phyloP scores from a whole-genome alignment of 345 rosid genomes.

The Cardamine chenopodiifolia region DNA sequence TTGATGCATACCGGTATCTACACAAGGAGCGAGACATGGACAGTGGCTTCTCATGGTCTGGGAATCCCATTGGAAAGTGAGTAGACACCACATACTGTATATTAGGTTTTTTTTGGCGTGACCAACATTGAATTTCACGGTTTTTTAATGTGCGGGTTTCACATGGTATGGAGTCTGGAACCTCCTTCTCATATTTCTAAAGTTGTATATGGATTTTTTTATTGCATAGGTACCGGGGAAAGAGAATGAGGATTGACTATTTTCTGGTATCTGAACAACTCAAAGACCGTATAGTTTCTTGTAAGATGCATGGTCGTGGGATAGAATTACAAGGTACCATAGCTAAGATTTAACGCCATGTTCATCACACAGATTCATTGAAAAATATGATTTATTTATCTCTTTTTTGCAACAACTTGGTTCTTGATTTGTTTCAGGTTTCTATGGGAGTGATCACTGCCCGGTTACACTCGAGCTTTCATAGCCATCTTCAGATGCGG shows the following conservation, averaged over 20 bases:
- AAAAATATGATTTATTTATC: background rate
- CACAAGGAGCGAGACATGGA: constrained; percentile 91
- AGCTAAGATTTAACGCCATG: background rate
- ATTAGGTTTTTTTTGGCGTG: background rate
- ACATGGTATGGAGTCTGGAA: background rate
- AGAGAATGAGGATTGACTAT: constrained; percentile 91
- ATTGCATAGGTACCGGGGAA: constrained; percentile 76
- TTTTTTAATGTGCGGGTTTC: background rate
- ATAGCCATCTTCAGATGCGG: constrained; percentile 38
- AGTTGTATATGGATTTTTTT: constrained; percentile 1
- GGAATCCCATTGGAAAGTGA: constrained; percentile 91
- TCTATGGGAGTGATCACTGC: constrained; percentile 91
- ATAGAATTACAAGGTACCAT: constrained; percentile 74
- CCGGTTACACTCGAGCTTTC: constrained; percentile 85
- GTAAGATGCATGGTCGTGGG: constrained; percentile 84
- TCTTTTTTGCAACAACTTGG: constrained; percentile 20
- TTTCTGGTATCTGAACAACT: constrained; percentile 77
- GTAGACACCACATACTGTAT: constrained; percentile 15
- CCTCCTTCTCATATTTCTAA: background rate
- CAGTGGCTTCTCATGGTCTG: constrained; percentile 93
- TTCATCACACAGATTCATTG: background rate
- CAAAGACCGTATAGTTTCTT: constrained; percentile 59
- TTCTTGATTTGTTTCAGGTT: constrained; percentile 53
- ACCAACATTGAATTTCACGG: background rate
- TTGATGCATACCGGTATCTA: constrained; percentile 81